Conservation (phyloP, 164 flowering plant genomes). For the Dillenia turbinata region DNA sequence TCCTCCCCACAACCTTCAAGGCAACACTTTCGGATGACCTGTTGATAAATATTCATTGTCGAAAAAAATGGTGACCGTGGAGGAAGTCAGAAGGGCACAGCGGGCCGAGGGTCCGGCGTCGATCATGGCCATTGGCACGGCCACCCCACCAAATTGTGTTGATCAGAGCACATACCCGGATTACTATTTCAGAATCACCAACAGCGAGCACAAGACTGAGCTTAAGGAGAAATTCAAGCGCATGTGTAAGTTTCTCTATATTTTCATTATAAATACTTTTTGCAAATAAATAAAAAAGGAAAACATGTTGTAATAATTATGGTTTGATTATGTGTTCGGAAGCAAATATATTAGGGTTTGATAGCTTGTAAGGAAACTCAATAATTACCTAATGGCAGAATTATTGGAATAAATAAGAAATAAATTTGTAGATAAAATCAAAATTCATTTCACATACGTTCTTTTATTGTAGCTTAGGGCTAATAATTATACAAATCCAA, state of each 20-base stretch:
- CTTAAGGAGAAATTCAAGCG: constrained; percentile 52
- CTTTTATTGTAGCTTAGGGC: no score
- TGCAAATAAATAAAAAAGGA: neutral
- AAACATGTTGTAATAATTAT: no score
- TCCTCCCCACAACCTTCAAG: neutral
- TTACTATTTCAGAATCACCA: constrained; percentile 46
- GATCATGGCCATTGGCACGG: constrained; percentile 44
- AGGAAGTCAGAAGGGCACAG: constrained; percentile 34
- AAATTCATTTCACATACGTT: no score
- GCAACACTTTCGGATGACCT: neutral
- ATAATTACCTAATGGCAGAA: no score
- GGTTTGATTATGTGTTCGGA: no score
- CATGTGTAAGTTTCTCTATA: constrained; percentile 33
- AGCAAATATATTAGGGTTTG: no score
- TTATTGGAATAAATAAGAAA: no score
- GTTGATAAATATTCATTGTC: neutral
- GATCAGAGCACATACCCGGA: constrained; percentile 43
- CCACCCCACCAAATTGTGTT: constrained; percentile 35
- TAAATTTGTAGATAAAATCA: no score
- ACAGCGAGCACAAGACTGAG: constrained; percentile 39
- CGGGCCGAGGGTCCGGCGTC: constrained; percentile 45
- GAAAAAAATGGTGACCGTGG: constrained; percentile 23
- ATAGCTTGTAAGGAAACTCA: no score
- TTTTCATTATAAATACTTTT: neutral
- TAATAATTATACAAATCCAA: no score